These are phyloP conservation scores for Komagataella pastoris DNA, from an alignment of 805 yeast genomes.

Conservation along the genomic window DNA sequence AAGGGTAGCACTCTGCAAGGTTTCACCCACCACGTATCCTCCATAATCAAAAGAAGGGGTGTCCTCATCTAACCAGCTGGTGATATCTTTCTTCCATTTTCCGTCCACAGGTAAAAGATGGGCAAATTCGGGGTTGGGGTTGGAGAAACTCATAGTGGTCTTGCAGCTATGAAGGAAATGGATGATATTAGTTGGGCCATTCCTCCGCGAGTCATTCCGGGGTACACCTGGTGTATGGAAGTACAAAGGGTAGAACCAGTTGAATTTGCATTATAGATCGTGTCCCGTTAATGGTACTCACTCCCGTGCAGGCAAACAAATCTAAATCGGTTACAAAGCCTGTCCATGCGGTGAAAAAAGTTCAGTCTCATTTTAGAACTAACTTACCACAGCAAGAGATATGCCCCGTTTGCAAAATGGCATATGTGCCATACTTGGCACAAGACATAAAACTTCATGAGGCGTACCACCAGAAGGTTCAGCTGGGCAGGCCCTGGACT, in stretches of 20 bases:
- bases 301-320: not conserved
- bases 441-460: slow-evolving; percentile 33
- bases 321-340: not conserved
- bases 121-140: slow-evolving; percentile 21
- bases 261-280: no score
- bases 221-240: not conserved
- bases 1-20: slow-evolving; percentile 55
- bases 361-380: not conserved
- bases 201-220: not conserved
- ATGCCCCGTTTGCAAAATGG: slow-evolving; percentile 32
- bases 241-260: not conserved
- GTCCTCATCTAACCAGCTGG: slow-evolving; percentile 72
- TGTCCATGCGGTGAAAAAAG: not conserved
- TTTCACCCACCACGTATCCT: slow-evolving; percentile 86
- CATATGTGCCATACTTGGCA: slow-evolving; percentile 26
- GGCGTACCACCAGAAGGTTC: slow-evolving; percentile 33
- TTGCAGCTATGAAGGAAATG: not conserved
- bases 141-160: slow-evolving; percentile 8
- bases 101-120: slow-evolving; percentile 67
- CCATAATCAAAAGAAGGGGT: slow-evolving; percentile 93
- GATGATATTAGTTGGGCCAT: not conserved
- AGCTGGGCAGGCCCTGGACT: slow-evolving; percentile 39
- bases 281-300: not conserved
- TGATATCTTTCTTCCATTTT: slow-evolving; percentile 68
- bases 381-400: not conserved